A percentile compares a stretch with the other conserved stretches of the same genome.
These are phyloP conservation scores for Tricholoma furcatifolium DNA, from an alignment of 768 basidiomycete species.

Conservation along the genomic window DNA sequence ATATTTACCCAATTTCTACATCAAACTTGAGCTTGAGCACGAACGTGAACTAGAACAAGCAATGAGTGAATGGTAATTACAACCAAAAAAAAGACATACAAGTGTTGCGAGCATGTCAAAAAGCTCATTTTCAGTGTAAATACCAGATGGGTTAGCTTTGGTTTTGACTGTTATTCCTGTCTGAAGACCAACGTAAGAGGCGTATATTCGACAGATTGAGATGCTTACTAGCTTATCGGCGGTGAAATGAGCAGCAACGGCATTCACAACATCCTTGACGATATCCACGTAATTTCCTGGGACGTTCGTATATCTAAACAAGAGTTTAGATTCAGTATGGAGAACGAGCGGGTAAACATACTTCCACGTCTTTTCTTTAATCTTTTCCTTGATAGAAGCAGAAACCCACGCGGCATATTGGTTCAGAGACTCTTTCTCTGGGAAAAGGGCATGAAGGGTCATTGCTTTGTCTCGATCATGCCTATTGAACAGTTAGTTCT, in stretches of 20 bases:
- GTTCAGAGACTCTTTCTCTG: conserved; percentile 22
- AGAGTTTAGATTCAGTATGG: background rate
- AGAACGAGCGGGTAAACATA: conserved; percentile 1
- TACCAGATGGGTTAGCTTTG: conserved; percentile 38
- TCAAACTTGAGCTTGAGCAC: conserved; percentile 1
- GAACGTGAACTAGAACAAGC: background rate
- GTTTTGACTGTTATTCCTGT: conserved; percentile 47
- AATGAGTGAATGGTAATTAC: background rate
- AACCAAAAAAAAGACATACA: conserved; percentile 18
- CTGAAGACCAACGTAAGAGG: conserved; percentile 17
- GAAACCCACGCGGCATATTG: conserved; percentile 25
- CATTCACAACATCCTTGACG: conserved; percentile 48
- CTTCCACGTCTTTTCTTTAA: conserved; percentile 30
- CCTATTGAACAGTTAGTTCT: conserved; percentile 11
- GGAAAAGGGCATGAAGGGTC: conserved; percentile 34
- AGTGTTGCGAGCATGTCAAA: conserved; percentile 40
- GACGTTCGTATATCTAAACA: conserved; percentile 24
- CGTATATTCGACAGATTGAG: background rate
- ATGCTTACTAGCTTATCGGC: conserved; percentile 33
- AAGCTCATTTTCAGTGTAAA: conserved; percentile 45
- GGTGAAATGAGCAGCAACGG: conserved; percentile 38
- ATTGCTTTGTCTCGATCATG: conserved; percentile 29
- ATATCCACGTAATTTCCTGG: conserved; percentile 42
- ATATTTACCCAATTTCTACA: background rate
- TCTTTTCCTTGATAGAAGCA: conserved; percentile 23